Percentiles rank a stretch among this genome's conserved stretches.
Conservation (phyloP, 2,329 filamentous ascomycete genomes). For the Cladosporium sp. region DNA sequence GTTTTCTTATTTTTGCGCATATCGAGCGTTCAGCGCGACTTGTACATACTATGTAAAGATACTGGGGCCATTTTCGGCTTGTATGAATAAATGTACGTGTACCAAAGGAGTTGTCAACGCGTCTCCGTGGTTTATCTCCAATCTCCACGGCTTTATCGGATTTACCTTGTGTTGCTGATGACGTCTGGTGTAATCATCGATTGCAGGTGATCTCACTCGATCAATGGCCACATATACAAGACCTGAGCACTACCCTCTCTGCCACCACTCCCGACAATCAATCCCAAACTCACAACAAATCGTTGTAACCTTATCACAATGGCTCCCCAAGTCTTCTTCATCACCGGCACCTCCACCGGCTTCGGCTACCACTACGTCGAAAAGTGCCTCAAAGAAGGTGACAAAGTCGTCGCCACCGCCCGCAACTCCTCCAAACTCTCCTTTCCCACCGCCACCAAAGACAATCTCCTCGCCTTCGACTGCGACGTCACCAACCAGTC, state of each 20-base stretch:
- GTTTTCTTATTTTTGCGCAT: neutral
- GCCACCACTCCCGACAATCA: neutral
- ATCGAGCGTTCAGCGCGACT: slow-evolving; percentile 5
- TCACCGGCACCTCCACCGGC: slow-evolving; percentile 51
- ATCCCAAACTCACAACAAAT: neutral
- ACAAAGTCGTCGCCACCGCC: slow-evolving; percentile 50
- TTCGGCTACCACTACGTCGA: slow-evolving; percentile 50
- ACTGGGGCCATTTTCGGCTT: neutral
- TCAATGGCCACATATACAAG: neutral
- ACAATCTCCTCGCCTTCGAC: slow-evolving; percentile 53
- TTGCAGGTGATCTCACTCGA: neutral
- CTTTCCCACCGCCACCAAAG: slow-evolving; percentile 43
- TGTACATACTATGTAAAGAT: slow-evolving; percentile 8
- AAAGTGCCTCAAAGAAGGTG: slow-evolving; percentile 45
- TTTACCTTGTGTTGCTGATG: neutral
- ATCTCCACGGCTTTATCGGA: slow-evolving; percentile 2
- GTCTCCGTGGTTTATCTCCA: neutral
- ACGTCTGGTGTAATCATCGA: neutral
- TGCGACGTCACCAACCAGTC: slow-evolving; percentile 54
- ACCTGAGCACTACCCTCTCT: neutral
- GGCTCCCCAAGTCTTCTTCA: slow-evolving; percentile 50
- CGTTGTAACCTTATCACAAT: slow-evolving; percentile 29
- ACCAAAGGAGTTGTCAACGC: neutral
- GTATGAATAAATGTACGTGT: neutral
- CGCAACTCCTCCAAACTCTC: slow-evolving; percentile 48